phyloP scores from a whole-genome alignment of 305 asterid species.

The Withania somnifera region DNA sequence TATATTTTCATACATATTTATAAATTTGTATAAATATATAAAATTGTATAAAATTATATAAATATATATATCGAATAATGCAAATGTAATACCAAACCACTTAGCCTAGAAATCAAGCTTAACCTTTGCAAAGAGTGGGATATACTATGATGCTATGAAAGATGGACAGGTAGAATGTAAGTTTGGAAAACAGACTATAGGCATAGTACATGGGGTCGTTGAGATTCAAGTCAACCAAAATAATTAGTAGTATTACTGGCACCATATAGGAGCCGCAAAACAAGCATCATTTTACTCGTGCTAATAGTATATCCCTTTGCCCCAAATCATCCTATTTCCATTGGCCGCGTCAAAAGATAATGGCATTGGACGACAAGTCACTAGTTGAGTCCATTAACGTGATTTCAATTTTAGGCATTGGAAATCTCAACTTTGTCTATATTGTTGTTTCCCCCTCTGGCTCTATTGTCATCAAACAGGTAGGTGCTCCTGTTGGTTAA shows the following conservation, averaged over 20 bases:
- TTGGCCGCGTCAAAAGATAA: neutral
- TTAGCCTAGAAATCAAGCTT: too few species aligned
- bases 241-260: neutral
- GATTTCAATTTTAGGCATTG: constrained; percentile 53
- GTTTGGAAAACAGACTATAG: neutral
- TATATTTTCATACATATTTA: too few species aligned
- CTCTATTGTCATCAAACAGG: constrained; percentile 89
- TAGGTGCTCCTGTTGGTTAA: too few species aligned
- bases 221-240: neutral
- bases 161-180: neutral
- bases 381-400: constrained; percentile 65
- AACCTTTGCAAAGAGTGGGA: too few species aligned
- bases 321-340: neutral
- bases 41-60: too few species aligned
- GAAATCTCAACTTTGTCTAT: constrained; percentile 89
- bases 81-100: too few species aligned
- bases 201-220: neutral
- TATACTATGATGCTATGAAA: neutral
- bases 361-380: constrained; percentile 69
- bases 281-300: neutral
- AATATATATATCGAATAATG: too few species aligned
- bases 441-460: constrained; percentile 50
- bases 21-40: too few species aligned
- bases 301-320: neutral
- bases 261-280: neutral